phyloP scores from a whole-genome alignment of 345 rosid species.

The Dimocarpus longan region DNA sequence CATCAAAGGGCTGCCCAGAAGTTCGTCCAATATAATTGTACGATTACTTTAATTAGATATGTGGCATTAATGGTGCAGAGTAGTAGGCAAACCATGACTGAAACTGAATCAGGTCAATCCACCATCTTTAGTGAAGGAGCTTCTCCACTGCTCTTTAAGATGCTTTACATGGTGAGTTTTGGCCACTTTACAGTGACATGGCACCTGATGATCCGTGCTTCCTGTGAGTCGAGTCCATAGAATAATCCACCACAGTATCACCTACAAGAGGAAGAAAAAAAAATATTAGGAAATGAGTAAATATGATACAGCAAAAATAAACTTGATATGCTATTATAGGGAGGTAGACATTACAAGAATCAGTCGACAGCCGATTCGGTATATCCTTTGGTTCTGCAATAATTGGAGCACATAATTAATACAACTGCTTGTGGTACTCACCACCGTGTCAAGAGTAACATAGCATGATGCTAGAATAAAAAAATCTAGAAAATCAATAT shows the following conservation, averaged over 20 bases:
- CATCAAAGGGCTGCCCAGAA: slow-evolving; percentile 5
- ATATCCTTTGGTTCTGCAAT: slow-evolving; percentile 43
- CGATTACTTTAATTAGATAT: slow-evolving; percentile 15
- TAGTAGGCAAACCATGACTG: slow-evolving; percentile 36
- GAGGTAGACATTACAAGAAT: slow-evolving; percentile 46
- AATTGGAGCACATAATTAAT: slow-evolving; percentile 10
- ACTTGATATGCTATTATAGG: not conserved
- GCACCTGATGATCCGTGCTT: slow-evolving; percentile 25
- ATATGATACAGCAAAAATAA: not conserved
- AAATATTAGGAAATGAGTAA: slow-evolving; percentile 11
- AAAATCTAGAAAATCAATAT: not conserved
- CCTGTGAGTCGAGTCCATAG: slow-evolving; percentile 29
- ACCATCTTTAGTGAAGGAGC: slow-evolving; percentile 12
- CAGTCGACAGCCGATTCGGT: slow-evolving; percentile 43
- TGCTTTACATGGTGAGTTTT: slow-evolving; percentile 18
- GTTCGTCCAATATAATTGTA: slow-evolving; percentile 21
- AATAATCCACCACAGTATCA: slow-evolving; percentile 60
- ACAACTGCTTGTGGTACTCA: not conserved
- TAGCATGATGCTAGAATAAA: not conserved
- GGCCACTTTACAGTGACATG: slow-evolving; percentile 24
- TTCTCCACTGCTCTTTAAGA: not conserved
- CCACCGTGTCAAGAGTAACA: not conserved
- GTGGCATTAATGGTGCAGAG: slow-evolving; percentile 10
- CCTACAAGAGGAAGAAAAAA: slow-evolving; percentile 40
- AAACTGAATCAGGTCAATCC: slow-evolving; percentile 43